These are phyloP conservation scores for Acmispon strigosus DNA, from an alignment of 306 rosid species.

Conservation along the genomic window DNA sequence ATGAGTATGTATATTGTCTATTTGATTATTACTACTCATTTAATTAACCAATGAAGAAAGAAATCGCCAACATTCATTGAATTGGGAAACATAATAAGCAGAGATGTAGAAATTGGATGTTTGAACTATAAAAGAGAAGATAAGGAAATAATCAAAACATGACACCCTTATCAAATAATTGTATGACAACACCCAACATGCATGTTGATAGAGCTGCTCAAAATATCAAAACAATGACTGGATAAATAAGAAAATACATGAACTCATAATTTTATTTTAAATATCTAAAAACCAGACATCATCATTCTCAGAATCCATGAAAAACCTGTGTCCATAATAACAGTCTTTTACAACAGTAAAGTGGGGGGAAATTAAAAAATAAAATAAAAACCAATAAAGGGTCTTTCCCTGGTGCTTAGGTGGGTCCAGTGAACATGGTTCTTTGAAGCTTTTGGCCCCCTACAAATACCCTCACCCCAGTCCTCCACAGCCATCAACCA, in stretches of 20 bases:
- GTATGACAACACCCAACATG: no score
- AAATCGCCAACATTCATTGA: no score
- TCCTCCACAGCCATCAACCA: conserved; percentile 41
- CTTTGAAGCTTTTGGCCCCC: conserved; percentile 37
- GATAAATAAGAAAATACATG: neutral
- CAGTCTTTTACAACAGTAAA: neutral
- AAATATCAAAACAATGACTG: no score
- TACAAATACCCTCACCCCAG: conserved; percentile 67
- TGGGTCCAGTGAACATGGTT: conserved; percentile 72
- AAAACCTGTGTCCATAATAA: conserved; percentile 8
- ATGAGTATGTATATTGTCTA: no score
- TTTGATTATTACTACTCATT: no score
- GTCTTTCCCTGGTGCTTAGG: conserved; percentile 38
- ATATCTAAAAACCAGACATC: neutral
- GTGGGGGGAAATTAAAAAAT: neutral
- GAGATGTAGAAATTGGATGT: no score
- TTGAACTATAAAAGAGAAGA: no score
- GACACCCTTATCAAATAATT: no score
- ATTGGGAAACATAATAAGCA: no score
- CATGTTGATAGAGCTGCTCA: no score
- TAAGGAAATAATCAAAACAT: no score
- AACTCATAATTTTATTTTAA: neutral
- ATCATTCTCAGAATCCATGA: conserved; percentile 1
- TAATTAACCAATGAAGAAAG: no score
- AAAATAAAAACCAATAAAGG: conserved; percentile 2